phyloP scores from a whole-genome alignment of 2,329 filamentous ascomycete genomes.

The Colletotrichum lindemuthianum region DNA sequence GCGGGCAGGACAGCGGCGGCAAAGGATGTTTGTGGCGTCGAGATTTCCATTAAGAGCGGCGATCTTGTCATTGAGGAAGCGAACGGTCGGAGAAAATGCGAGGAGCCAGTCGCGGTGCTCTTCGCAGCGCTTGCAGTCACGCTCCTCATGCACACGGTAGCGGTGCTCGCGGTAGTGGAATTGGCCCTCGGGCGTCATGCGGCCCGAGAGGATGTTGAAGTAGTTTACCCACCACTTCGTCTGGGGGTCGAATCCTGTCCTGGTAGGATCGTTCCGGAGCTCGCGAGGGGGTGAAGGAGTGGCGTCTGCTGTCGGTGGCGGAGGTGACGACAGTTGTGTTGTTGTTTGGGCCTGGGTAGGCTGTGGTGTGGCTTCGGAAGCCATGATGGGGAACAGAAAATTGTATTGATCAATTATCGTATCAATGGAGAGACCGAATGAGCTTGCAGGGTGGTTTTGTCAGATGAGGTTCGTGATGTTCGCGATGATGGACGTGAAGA shows the following conservation, averaged over 20 bases:
- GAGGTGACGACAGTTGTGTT: slow-evolving; percentile 11
- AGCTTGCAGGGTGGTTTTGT: not conserved
- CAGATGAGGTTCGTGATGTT: slow-evolving; percentile 11
- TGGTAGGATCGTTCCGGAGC: slow-evolving; percentile 67
- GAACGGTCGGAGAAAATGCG: slow-evolving; percentile 83
- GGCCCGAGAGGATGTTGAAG: slow-evolving; percentile 82
- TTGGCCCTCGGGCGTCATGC: slow-evolving; percentile 74
- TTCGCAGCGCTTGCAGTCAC: slow-evolving; percentile 85
- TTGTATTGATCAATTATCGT: not conserved
- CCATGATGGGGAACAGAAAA: not conserved
- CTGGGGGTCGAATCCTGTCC: slow-evolving; percentile 71
- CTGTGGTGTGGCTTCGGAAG: slow-evolving; percentile 21
- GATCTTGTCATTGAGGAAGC: slow-evolving; percentile 87
- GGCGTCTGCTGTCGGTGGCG: slow-evolving; percentile 21
- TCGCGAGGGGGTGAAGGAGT: slow-evolving; percentile 42
- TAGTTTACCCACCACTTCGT: slow-evolving; percentile 81
- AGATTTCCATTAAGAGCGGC: slow-evolving; percentile 80
- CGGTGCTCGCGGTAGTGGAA: slow-evolving; percentile 82
- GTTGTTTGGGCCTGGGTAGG: not conserved
- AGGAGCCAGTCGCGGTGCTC: slow-evolving; percentile 85
- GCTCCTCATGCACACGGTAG: slow-evolving; percentile 78
- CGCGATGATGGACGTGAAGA: not conserved
- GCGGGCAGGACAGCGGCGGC: slow-evolving; percentile 76
- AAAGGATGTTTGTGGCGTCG: slow-evolving; percentile 79
- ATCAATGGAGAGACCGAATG: too few species aligned